Base-by-base conservation (phyloP, 495 filamentous ascomycete genomes). In the Penicillium simplicissimum region DNA sequence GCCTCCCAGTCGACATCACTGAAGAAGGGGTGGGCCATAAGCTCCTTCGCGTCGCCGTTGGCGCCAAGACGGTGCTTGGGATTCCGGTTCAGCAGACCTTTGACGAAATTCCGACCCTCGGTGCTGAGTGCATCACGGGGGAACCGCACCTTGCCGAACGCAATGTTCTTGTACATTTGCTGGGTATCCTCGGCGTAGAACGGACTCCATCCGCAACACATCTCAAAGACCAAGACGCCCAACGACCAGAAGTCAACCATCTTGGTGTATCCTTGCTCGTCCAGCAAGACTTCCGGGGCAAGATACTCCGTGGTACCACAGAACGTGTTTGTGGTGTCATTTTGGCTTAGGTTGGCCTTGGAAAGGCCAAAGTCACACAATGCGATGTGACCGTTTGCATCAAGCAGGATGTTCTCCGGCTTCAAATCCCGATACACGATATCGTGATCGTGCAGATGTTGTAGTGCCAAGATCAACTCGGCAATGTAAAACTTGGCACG, bases 241-340 rank as follows among this genome's bases (percentile, higher is more conserved):
- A 98, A 82, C 7, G 95, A 98, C 95, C 96, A 98, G 76, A 98
- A 98, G 74, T 98, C 95, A 4, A 98, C 95, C 96, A 98, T 98
- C 77, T 97, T 98, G 14, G 95, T 97, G 70, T 98, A 98, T n/a
- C 95, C 95, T 64, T 90, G 87, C 71, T 98, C 95, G 69, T 98
- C 95, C 15, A 98, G 80, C 42, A 98, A 82, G 2, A 98, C 95
- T 69, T 98, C 95, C 0, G 95, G 95, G 1, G 95, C 95, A 15
- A 98, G 83, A 70, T 98, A 99, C 71, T 99, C 95, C 10, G 95
- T 98, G 4, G 95, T 99, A 56, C 95, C 95, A 70, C 95, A 98
- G 74, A 99, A 99, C 11, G 95, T 99, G 73, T 98, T 99, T 48
- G 95, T 99, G 1, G 95, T 98, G 62, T 94, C 93, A 67, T 97